These are phyloP conservation scores for Cucurbita maxima DNA, from an alignment of 306 rosid genomes.

Conservation along the genomic window DNA sequence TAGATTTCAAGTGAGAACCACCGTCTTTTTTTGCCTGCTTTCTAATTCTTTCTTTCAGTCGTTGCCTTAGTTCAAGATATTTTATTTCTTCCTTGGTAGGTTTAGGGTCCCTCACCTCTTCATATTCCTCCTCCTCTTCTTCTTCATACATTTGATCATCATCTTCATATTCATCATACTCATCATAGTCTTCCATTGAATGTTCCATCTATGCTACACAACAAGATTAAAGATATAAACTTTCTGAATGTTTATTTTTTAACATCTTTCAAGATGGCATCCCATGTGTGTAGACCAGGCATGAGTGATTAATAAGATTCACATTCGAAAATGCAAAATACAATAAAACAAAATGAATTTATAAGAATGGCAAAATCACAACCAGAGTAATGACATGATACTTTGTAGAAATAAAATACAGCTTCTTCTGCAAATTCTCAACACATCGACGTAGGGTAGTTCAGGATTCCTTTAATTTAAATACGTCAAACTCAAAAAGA, in stretches of 20 bases:
- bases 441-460: not conserved
- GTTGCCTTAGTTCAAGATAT: conserved; percentile 60
- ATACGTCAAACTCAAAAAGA: not conserved
- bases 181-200: conserved; percentile 7
- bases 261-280: not conserved
- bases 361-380: not conserved
- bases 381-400: not conserved
- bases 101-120: conserved; percentile 36
- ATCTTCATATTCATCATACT: conserved; percentile 32
- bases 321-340: not conserved
- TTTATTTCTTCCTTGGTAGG: conserved; percentile 58
- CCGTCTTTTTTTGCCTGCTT: conserved; percentile 42
- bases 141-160: conserved; percentile 23
- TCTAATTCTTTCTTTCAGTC: conserved; percentile 49
- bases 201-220: not conserved
- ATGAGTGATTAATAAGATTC: not conserved
- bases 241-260: not conserved
- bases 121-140: conserved; percentile 33
- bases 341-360: not conserved
- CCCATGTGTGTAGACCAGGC: not conserved
- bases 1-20: conserved; percentile 19
- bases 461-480: not conserved
- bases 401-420: not conserved
- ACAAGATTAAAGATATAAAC: not conserved
- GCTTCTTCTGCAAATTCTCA: not conserved